phyloP scores from a whole-genome alignment of 2,329 filamentous ascomycete species.

The Botrytis fragariae region DNA sequence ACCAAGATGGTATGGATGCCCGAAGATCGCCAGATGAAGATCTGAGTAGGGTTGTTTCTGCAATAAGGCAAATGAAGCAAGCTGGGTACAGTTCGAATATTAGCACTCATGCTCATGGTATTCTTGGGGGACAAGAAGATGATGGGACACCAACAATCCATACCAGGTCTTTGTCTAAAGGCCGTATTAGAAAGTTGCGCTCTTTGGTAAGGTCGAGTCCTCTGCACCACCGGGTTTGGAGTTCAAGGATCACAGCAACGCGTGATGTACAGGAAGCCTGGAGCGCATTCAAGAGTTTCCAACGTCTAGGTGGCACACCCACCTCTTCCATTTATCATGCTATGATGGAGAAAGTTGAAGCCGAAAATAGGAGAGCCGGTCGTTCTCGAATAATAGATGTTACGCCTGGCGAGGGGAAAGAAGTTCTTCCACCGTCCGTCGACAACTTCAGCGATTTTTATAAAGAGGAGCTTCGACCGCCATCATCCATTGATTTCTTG shows the following conservation, averaged over 20 bases:
- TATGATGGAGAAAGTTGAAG: constrained; percentile 58
- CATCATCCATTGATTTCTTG: constrained; percentile 52
- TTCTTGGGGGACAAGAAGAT: constrained; percentile 51
- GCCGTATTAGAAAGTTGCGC: neutral
- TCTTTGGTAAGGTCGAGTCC: constrained; percentile 17
- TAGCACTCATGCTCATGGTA: constrained; percentile 50
- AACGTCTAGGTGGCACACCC: constrained; percentile 41
- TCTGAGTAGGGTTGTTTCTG: constrained; percentile 52
- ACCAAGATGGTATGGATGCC: constrained; percentile 60
- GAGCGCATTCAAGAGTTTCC: constrained; percentile 42
- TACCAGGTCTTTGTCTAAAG: constrained; percentile 42
- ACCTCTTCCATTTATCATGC: constrained; percentile 51
- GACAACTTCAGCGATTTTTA: constrained; percentile 63
- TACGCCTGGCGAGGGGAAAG: constrained; percentile 59
- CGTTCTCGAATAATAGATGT: constrained; percentile 30
- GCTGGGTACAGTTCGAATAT: constrained; percentile 51
- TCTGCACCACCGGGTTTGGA: constrained; percentile 45
- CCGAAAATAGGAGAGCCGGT: constrained; percentile 35
- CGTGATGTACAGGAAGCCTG: constrained; percentile 62
- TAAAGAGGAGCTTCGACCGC: constrained; percentile 59
- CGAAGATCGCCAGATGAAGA: constrained; percentile 50
- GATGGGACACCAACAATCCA: constrained; percentile 58
- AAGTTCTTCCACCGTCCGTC: constrained; percentile 54
- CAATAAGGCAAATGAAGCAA: constrained; percentile 53
- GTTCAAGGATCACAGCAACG: constrained; percentile 55